Base-by-base conservation (phyloP, 2,329 filamentous ascomycete genomes). In the Exserohilum turcica region DNA sequence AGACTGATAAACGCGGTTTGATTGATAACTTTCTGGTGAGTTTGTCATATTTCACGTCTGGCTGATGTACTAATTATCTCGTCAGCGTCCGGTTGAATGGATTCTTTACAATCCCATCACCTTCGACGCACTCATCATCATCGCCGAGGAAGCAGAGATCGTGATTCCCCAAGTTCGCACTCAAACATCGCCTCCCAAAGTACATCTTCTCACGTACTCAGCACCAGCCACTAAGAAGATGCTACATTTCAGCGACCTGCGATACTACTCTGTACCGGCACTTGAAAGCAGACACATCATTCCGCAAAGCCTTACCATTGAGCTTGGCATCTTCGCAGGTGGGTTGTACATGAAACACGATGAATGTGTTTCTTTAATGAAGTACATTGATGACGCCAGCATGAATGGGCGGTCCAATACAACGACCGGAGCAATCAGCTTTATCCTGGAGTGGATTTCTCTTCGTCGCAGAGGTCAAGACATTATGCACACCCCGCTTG, bases 71-170 rank as follows among this genome's bases (percentile, higher is more conserved):
- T 46, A 27, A 46, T 18, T 7, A 35, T 46, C 2, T 37, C n/a
- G 10, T 18, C 13, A 46, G 43, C 43, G 48, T 28, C 48, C 42
- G 2, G 82, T 87, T 0, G 79, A 84, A 40, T 88, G 84, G 84
- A 66, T 88, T 2, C 70, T 88, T 0, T 86, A 80, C 78, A 82
- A 78, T 54, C 58, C 63, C 0, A 24, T 56, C 0, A 73, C 74
- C 0, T 63, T 81, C 5, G 79, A 75, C 0, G 85, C 80, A 0
- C 56, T 88, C 0, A 66, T 88, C 2, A 59, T 88, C 2, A 83
- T 83, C 19, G 81, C 84, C 0, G 85, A 88, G 59, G 86, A 89
- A 63, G 83, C 79, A 0, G 85, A 88, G 55, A 38, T 62, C 0
- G 50, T 87, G 0, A 74, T 88, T 3, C 74, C 76, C 0, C 52